Percentiles rank a stretch among this genome's conserved stretches.
Evolutionary conservation across 176 grass and related monocot genomes (phyloP).

Genomic region (Oryza glumipatula): DNA sequence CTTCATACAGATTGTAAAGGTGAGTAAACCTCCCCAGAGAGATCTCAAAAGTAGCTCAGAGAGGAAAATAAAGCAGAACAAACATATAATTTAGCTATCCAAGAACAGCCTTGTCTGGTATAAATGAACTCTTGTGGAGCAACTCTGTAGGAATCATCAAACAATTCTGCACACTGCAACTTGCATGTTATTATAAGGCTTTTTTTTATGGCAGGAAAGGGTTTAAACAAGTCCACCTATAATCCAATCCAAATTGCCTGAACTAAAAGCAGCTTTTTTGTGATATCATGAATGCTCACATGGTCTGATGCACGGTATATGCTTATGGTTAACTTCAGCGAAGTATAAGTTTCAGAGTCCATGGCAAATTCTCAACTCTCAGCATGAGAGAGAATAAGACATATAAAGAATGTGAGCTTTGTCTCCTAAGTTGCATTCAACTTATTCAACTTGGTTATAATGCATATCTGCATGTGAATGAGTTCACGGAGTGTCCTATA

Average conservation of each 20-base stretch:
- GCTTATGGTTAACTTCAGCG: conserved; percentile 26
- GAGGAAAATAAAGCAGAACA: conserved; percentile 28
- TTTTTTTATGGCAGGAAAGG: conserved; percentile 25
- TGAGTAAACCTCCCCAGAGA: conserved; percentile 13
- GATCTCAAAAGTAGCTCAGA: conserved; percentile 53
- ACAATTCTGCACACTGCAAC: conserved; percentile 38
- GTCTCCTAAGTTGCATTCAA: conserved; percentile 42
- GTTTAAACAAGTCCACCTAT: conserved; percentile 34
- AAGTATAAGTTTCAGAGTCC: conserved; percentile 39
- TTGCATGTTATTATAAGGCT: conserved; percentile 39
- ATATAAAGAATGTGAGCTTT: conserved; percentile 37
- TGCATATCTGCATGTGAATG: conserved; percentile 41
- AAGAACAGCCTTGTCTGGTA: conserved; percentile 49
- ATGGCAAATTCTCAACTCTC: conserved; percentile 34
- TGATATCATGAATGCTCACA: conserved; percentile 31
- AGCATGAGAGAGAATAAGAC: conserved; percentile 22
- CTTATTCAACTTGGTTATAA: conserved; percentile 39
- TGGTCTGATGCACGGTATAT: conserved; percentile 28
- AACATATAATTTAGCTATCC: conserved; percentile 43
- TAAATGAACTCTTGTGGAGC: conserved; percentile 49
- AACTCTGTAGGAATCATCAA: conserved; percentile 41
- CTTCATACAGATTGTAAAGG: conserved; percentile 41
- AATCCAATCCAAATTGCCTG: conserved; percentile 37
- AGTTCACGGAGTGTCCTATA: conserved; percentile 33
- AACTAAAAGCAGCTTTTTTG: conserved; percentile 34